Conservation (phyloP, 768 basidiomycete species). For the Rhizopogon sp. region DNA sequence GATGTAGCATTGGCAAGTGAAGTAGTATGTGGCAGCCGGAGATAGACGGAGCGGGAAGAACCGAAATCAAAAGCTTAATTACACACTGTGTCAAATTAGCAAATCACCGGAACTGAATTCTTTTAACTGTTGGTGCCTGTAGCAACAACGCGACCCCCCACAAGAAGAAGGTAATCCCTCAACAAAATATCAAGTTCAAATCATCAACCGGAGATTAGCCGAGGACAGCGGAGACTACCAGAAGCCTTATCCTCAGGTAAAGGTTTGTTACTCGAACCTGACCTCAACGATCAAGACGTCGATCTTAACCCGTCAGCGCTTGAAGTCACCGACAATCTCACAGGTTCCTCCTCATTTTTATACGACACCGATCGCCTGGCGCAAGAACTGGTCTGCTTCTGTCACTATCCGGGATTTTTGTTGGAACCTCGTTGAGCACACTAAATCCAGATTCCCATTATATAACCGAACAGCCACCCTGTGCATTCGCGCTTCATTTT, state of each 20-base stretch:
- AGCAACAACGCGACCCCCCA: neutral
- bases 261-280: slow-evolving; percentile 23
- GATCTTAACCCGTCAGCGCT: slow-evolving; percentile 4
- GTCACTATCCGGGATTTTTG: slow-evolving; percentile 22
- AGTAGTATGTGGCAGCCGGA: slow-evolving; percentile 18
- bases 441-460: slow-evolving; percentile 22
- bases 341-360: slow-evolving; percentile 13
- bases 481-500: slow-evolving; percentile 12
- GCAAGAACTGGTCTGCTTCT: slow-evolving; percentile 18
- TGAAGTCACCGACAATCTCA: neutral
- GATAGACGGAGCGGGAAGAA: slow-evolving; percentile 22
- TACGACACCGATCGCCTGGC: slow-evolving; percentile 15
- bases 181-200: neutral
- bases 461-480: slow-evolving; percentile 25
- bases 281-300: slow-evolving; percentile 10
- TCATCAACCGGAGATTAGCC: neutral
- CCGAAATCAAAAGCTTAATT: slow-evolving; percentile 30
- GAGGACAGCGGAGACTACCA: neutral
- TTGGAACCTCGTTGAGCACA: slow-evolving; percentile 15
- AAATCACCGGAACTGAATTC: slow-evolving; percentile 20
- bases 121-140: slow-evolving; percentile 4
- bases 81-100: slow-evolving; percentile 19
- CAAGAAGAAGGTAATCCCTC: neutral
- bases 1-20: slow-evolving; percentile 3
- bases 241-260: slow-evolving; percentile 16